Evolutionary conservation across 805 yeast species (phyloP), one percentile per base, ranked within the genome.

Genomic region (Zygoascus bituminiphila): DNA sequence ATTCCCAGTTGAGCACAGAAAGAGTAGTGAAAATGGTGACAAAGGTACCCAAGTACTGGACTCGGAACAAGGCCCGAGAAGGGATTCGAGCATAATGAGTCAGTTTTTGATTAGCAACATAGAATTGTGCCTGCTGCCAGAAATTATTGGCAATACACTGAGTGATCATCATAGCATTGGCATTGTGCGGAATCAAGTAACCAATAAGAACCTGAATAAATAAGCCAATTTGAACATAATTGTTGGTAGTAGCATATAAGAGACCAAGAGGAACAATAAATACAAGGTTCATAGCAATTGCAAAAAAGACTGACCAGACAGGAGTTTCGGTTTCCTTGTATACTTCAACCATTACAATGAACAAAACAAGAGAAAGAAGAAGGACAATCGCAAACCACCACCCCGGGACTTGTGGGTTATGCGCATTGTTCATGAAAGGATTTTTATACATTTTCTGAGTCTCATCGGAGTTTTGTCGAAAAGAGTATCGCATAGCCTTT

Each of bases 191-290:
- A 12, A 78, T 68, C 46, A 81, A 74, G 58, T 79, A 80, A 1
- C 87, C 88, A 40, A 79, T 76, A 45, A 82, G 70, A 47, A 82
- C 65, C 57, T 82, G 85, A 4, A 79, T 75, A 47, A 82, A 63
- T 2, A 80, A 83, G 57, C 78, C 78, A 53, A 82, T 65, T 15
- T 81, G 79, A 52, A 81, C 70, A 2, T 71, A 58, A 48, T 64
- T 72, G 63, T 81, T 81, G 0, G 88, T 80, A 25, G 75, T 74
- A 3, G 86, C 79, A 19, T 74, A 74, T 41, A 82, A 70, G 8
- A 82, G 67, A 7, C 83, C 79, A 31, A 81, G 68, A 19, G 88
- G 88, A 36, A 82, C 63, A 51, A 82, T 64, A 61, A 82, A 80
- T n/a, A 78, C 60, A 35, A 77, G 60, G 50, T 77, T 76, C 54